Evolutionary conservation across 768 basidiomycete species (phyloP).

Genomic region (Lentinula detonsa): DNA sequence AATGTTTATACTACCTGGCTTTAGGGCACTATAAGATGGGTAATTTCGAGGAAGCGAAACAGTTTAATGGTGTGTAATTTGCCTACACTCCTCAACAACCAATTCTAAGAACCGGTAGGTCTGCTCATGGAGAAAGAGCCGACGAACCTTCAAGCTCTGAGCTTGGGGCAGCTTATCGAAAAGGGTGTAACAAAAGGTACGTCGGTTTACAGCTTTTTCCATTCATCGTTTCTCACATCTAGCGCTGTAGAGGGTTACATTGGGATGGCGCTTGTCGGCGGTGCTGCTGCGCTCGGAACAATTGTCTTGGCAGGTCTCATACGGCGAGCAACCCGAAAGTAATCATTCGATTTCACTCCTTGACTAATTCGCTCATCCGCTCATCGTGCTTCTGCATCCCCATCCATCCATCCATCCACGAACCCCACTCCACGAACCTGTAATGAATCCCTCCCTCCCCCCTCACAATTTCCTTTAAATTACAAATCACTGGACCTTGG

Average conservation of each 20-base stretch:
- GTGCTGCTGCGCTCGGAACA: slow-evolving; percentile 80
- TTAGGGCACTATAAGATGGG: slow-evolving; percentile 96
- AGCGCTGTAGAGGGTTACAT: slow-evolving; percentile 83
- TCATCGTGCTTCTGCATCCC: not conserved
- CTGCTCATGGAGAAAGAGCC: slow-evolving; percentile 90
- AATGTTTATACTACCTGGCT: slow-evolving; percentile 95
- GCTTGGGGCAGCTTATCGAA: slow-evolving; percentile 81
- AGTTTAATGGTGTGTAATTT: slow-evolving; percentile 80
- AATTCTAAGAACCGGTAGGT: slow-evolving; percentile 35
- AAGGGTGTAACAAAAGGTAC: slow-evolving; percentile 75
- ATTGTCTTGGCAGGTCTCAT: slow-evolving; percentile 68
- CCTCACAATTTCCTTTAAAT: slow-evolving; percentile 2
- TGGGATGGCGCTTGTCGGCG: slow-evolving; percentile 93
- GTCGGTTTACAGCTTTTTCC: slow-evolving; percentile 11
- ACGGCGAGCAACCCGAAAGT: slow-evolving; percentile 72
- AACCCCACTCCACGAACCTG: not conserved
- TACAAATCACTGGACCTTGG: not conserved
- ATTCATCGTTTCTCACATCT: not conserved
- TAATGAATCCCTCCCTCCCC: not conserved
- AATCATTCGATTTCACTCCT: slow-evolving; percentile 13
- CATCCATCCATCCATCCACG: not conserved
- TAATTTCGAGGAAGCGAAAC: slow-evolving; percentile 87
- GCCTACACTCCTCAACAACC: slow-evolving; percentile 3
- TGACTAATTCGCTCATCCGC: slow-evolving; percentile 8
- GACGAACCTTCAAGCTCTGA: slow-evolving; percentile 87